Conservation (phyloP, 306 rosid species). For the Cicer cuneatum region DNA sequence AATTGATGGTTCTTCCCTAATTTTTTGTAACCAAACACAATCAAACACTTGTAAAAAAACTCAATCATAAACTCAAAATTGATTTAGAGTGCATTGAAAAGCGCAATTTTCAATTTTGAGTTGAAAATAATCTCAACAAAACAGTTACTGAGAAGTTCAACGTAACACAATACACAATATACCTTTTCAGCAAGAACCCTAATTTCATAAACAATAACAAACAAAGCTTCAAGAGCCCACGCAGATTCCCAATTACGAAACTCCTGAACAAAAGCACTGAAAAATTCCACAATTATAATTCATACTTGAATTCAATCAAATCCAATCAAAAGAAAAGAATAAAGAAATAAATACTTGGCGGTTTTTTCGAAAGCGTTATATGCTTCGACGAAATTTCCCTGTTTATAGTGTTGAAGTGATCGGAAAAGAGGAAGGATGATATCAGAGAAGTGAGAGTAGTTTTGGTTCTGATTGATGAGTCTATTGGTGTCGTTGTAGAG, state of each 20-base stretch:
- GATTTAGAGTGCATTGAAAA: background rate
- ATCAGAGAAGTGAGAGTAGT: constrained; percentile 65
- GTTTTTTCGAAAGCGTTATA: constrained; percentile 83
- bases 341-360: constrained; percentile 61
- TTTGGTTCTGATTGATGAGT: constrained; percentile 76
- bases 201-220: constrained; percentile 75
- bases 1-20: background rate
- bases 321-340: background rate
- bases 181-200: constrained; percentile 98
- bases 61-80: too few relatives aligned
- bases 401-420: constrained; percentile 67
- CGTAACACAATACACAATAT: background rate
- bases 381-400: constrained; percentile 65
- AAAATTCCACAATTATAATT: constrained; percentile 32
- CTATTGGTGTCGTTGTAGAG: constrained; percentile 72
- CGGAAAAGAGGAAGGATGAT: constrained; percentile 74
- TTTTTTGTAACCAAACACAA: background rate
- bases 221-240: constrained; percentile 90
- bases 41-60: too few relatives aligned
- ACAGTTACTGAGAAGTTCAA: background rate
- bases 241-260: constrained; percentile 96
- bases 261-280: constrained; percentile 95
- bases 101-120: background rate
- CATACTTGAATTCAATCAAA: background rate
- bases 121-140: background rate